Conservation (phyloP, 495 filamentous ascomycete genomes). For the Penicillium maclennaniae region DNA sequence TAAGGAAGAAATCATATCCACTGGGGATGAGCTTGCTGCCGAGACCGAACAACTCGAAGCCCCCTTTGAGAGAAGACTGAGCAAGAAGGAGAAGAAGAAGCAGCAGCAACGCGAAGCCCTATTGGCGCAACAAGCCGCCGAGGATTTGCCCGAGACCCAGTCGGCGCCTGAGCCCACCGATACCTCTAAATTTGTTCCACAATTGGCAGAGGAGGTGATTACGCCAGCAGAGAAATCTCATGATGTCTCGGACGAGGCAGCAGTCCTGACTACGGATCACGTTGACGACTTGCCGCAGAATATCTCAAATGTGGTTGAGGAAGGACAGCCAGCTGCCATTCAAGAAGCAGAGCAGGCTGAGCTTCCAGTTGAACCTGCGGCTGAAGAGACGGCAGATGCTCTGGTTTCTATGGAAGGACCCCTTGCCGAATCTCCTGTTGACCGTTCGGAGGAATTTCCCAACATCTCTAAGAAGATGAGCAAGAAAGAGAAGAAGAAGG, state of each 20-base stretch:
- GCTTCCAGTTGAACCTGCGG: background rate
- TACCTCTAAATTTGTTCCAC: background rate
- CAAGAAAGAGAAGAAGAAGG: slow-evolving; percentile 24
- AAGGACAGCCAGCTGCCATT: background rate
- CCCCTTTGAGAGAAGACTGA: slow-evolving; percentile 20
- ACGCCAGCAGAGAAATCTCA: background rate
- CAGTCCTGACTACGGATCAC: background rate
- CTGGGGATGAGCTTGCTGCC: slow-evolving; percentile 1
- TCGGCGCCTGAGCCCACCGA: background rate
- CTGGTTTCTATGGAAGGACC: background rate
- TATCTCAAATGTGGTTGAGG: background rate
- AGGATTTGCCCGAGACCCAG: slow-evolving; percentile 4
- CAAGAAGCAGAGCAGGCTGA: slow-evolving; percentile 1
- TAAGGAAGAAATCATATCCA: slow-evolving; percentile 1
- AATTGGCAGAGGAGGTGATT: background rate
- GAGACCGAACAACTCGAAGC: slow-evolving; percentile 11
- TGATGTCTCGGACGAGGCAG: background rate
- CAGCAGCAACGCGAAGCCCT: slow-evolving; percentile 17
- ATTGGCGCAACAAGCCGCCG: slow-evolving; percentile 11
- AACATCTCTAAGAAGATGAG: slow-evolving; percentile 15
- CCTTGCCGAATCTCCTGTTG: background rate
- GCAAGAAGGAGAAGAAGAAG: slow-evolving; percentile 36
- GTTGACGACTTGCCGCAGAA: background rate
- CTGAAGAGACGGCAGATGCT: background rate
- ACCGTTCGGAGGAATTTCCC: background rate